phyloP scores from a whole-genome alignment of 192 early-diverging fungal species.

The Linnemannia exigua region DNA sequence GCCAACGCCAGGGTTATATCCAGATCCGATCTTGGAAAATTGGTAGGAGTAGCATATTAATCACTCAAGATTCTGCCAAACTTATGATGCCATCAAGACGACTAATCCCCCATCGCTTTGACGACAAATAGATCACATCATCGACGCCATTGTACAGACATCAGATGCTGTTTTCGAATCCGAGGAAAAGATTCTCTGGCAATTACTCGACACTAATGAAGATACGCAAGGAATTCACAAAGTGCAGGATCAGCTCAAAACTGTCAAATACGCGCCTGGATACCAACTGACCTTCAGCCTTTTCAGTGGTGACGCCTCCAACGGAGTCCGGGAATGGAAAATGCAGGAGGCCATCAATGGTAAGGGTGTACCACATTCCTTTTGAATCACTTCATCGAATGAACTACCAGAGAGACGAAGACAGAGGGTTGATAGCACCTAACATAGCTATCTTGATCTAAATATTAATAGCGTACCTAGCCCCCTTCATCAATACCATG shows the following conservation, averaged over 20 bases:
- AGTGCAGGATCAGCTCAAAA: constrained; percentile 69
- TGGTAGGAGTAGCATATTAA: constrained; percentile 12
- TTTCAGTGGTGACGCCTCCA: constrained; percentile 85
- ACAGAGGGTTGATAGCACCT: constrained; percentile 4
- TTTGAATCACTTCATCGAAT: background rate
- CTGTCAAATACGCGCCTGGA: constrained; percentile 87
- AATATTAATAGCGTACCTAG: constrained; percentile 67
- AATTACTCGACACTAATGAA: constrained; percentile 17
- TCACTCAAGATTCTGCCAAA: background rate
- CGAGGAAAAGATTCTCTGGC: constrained; percentile 36
- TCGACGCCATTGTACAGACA: constrained; percentile 35
- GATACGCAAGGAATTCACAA: constrained; percentile 31
- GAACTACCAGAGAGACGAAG: background rate
- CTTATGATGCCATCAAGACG: background rate
- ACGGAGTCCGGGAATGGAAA: constrained; percentile 84
- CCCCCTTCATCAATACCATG: constrained; percentile 81
- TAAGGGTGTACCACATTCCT: constrained; percentile 16
- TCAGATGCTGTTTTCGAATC: constrained; percentile 39
- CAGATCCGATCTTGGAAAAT: constrained; percentile 50
- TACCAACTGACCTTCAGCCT: constrained; percentile 92
- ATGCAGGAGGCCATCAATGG: constrained; percentile 78
- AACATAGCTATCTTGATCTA: background rate
- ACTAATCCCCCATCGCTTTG: background rate
- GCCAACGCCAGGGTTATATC: constrained; percentile 55
- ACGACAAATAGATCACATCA: constrained; percentile 35